Evolutionary conservation across 441 rosid species (phyloP), one percentile per base, ranked within the genome.

Genomic region (Erysimum cheiri): DNA sequence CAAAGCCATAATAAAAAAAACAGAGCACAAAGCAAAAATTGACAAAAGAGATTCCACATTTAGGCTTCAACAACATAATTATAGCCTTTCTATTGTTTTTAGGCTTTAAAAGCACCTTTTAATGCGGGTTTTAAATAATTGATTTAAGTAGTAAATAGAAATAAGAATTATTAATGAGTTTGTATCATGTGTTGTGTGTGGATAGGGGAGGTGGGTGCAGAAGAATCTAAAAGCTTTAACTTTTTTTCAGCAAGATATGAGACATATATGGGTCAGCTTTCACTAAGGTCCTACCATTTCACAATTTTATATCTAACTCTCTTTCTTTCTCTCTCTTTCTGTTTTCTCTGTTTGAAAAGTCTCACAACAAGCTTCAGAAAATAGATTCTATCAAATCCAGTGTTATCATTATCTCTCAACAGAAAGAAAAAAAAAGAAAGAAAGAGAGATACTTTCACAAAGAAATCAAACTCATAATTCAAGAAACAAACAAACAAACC

Each of bases 191-290:
- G 64, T 31, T 44, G 67, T 70, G 79, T 75, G 81, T 77, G 88
- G 93, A 62, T 82, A 82, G 92, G 89, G 89, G 71, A 48, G 36
- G 31, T 72, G 71, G 57, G 82, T 47, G 64, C 81, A 81, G 87
- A 85, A 84, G 88, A 85, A 84, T 81, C 88, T 77, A 71, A 77
- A 69, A 55, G 77, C 80, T 67, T 73, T 69, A 41, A 76, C 68
- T 70, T 76, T 73, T 75, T 64, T 70, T n/a, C n/a, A n/a, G 78
- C 76, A 64, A 78, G 77, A 76, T 82, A 74, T 64, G 77, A 80
- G 77, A 86, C 84, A 83, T 60, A 60, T 55, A 73, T 74, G 80
- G 59, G 80, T 76, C 81, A 71, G 64, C 71, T 73, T 69, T 77
- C 74, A 74, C 49, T 40, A 46, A 49, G 76, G 84, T 78, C 93